phyloP scores from a whole-genome alignment of 169 alveolate species.

The Plasmodium vivax region DNA sequence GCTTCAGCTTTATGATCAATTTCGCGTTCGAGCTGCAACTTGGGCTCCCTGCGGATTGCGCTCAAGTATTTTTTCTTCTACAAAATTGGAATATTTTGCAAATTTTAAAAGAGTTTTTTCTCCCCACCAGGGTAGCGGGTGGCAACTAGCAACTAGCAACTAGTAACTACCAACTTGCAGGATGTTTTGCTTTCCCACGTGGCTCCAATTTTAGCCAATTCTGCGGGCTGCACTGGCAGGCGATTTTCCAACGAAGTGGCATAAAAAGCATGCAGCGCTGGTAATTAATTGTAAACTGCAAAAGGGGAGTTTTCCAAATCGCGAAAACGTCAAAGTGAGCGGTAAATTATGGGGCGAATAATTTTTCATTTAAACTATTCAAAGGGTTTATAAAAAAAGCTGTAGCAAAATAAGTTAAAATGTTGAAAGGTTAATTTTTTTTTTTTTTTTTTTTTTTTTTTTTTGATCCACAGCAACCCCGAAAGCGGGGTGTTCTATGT shows the following conservation, averaged over 20 bases:
- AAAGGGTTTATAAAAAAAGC: neutral
- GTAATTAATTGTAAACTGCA: neutral
- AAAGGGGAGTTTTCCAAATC: neutral
- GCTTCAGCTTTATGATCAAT: neutral
- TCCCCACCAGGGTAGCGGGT: neutral
- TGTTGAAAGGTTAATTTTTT: neutral
- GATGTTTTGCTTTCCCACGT: neutral
- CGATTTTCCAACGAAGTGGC: neutral
- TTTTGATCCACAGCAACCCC: neutral
- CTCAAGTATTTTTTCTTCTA: neutral
- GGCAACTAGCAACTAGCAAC: too few species aligned
- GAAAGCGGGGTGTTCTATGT: neutral
- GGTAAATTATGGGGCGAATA: neutral
- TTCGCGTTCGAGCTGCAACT: neutral
- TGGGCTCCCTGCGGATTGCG: neutral
- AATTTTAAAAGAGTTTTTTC: too few species aligned
- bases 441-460: slow-evolving; percentile 2
- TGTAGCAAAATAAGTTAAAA: neutral
- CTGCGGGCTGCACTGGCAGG: neutral
- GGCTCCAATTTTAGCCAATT: neutral
- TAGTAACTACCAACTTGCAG: too few species aligned
- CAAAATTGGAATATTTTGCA: neutral
- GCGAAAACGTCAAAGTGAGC: neutral
- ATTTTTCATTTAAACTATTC: neutral
- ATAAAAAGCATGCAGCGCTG: neutral